Percentiles rank a stretch among this genome's conserved stretches.
These are phyloP conservation scores for Ustilago bromivora DNA, from an alignment of 1,284 basidiomycete genomes.

Conservation along the genomic window DNA sequence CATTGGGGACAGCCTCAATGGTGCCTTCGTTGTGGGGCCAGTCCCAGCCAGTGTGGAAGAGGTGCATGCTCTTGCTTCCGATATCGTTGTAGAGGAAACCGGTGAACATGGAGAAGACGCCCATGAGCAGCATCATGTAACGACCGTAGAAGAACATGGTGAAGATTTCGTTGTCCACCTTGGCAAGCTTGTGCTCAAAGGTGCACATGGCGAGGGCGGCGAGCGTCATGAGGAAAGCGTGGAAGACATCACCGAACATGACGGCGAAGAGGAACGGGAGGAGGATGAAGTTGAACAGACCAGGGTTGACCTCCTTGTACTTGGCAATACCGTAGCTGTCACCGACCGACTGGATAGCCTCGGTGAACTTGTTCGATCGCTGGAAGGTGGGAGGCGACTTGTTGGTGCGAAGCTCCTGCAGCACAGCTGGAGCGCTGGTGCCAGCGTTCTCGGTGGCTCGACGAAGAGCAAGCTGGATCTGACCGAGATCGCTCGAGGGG, in stretches of 20 bases:
- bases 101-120: slow-evolving; percentile 89
- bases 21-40: slow-evolving; percentile 74
- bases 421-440: slow-evolving; percentile 88
- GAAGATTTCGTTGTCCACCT: slow-evolving; percentile 84
- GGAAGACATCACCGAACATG: slow-evolving; percentile 99
- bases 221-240: slow-evolving; percentile 85
- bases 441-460: slow-evolving; percentile 96
- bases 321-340: slow-evolving; percentile 95
- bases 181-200: slow-evolving; percentile 83
- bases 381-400: slow-evolving; percentile 96
- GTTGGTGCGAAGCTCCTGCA: slow-evolving; percentile 88
- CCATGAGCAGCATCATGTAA: slow-evolving; percentile 99
- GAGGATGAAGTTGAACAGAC: slow-evolving; percentile 90
- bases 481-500: slow-evolving; percentile 87
- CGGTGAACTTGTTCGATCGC: slow-evolving; percentile 95
- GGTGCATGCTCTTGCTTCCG: slow-evolving; percentile 90
- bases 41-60: slow-evolving; percentile 90
- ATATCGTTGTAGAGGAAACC: slow-evolving; percentile 99
- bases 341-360: slow-evolving; percentile 97
- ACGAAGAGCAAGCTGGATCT: slow-evolving; percentile 87
- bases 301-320: slow-evolving; percentile 98
- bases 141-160: slow-evolving; percentile 95
- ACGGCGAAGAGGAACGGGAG: slow-evolving; percentile 99
- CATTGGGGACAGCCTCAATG: slow-evolving; percentile 71
- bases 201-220: slow-evolving; percentile 87